Evolutionary conservation across 2,329 filamentous ascomycete genomes (phyloP), one percentile per base, ranked within the genome.

Genomic region (Gyromitra esculenta): DNA sequence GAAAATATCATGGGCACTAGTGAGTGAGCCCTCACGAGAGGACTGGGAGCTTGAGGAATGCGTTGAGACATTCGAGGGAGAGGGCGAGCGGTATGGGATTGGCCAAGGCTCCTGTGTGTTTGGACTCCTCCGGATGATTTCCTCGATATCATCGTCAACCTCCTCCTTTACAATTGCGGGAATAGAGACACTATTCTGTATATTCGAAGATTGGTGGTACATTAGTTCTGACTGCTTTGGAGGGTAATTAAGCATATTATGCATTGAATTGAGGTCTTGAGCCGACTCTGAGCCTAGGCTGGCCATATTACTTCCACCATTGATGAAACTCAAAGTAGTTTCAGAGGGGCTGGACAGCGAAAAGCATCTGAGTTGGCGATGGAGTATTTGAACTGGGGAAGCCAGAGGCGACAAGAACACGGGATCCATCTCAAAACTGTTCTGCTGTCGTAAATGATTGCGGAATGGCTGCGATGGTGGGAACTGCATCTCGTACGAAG

Each of bases 111-210:
- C 60, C 13, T 48, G 65, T 39, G 59, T 31, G 25, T 69, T 45
- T 72, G n/a, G 73, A 11, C 65, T 65, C 37, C 68, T 70, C 48
- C 87, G 84, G 21, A 87, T 83, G 56, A 90, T 85, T 70, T 90
- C 87, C 80, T 90, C 88, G 11, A 89, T 83, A 52, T 87, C 86
- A 37, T 88, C 86, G 15, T 86, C 77, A 56, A 81, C 78, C 31
- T 81, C 78, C 9, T 83, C 79, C 39, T 79, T 78, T 57, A 80
- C 72, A 37, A 68, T 65, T 54, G 65, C 45, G 18, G 75, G 77
- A 18, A 37, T 66, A 5, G 25, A 43, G 7, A 68, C 35, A 62
- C 66, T 67, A 54, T 67, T 52, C 70, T 74, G 31, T 21, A 21
- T 59, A 72, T 77, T 48, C 18, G 25, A 57, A 41, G 18, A 15